These are phyloP conservation scores for Backusella mclennaniae DNA, from an alignment of 192 early-diverging fungal species.

Conservation along the genomic window DNA sequence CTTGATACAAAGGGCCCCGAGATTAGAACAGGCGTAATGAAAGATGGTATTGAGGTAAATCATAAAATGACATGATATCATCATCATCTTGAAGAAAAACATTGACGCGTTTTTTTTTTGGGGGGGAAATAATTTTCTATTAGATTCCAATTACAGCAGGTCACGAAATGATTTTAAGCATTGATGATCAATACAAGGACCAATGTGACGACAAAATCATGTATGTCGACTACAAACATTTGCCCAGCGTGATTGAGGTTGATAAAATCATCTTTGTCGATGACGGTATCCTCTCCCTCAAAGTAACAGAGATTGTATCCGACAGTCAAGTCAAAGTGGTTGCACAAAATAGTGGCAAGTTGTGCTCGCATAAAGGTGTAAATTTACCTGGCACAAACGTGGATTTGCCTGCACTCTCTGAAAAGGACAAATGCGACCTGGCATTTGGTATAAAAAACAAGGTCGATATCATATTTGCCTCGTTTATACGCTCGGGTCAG, in stretches of 20 bases:
- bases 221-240: slow-evolving; percentile 76
- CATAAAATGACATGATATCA: neutral
- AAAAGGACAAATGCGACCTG: slow-evolving; percentile 86
- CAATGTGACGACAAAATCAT: slow-evolving; percentile 53
- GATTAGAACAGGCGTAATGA: slow-evolving; percentile 74
- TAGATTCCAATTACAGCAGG: slow-evolving; percentile 58
- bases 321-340: slow-evolving; percentile 55
- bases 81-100: neutral
- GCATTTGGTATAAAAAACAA: slow-evolving; percentile 86
- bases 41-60: slow-evolving; percentile 47
- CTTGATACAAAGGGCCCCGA: slow-evolving; percentile 84
- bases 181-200: slow-evolving; percentile 58
- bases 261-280: slow-evolving; percentile 81
- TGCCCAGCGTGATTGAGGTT: slow-evolving; percentile 61
- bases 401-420: slow-evolving; percentile 86
- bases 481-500: slow-evolving; percentile 86
- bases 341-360: slow-evolving; percentile 72
- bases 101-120: neutral
- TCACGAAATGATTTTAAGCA: slow-evolving; percentile 67
- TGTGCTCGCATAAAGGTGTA: slow-evolving; percentile 88
- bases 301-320: slow-evolving; percentile 65
- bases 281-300: slow-evolving; percentile 91
- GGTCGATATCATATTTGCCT: slow-evolving; percentile 91
- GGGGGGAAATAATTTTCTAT: neutral
- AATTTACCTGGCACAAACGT: slow-evolving; percentile 85